phyloP scores from a whole-genome alignment of 2,329 filamentous ascomycete species.

The Pestalotiopsis sp. region DNA sequence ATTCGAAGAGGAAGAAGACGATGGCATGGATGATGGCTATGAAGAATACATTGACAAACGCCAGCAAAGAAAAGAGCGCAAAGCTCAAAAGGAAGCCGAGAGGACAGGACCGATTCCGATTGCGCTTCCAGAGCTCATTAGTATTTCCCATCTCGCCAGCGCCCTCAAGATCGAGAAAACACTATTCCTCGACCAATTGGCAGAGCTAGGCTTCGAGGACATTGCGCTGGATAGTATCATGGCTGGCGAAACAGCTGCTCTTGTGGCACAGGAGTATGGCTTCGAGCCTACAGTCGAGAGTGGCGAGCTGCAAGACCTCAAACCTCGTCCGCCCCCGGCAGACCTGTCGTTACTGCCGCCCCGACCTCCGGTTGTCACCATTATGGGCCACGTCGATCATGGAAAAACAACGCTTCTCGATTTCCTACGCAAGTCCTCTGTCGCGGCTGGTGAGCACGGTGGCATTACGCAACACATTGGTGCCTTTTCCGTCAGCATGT shows the following conservation, averaged over 20 bases:
- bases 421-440: slow-evolving; percentile 88
- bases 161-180: slow-evolving; percentile 72
- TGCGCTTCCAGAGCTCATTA: slow-evolving; percentile 88
- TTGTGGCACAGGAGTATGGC: slow-evolving; percentile 91
- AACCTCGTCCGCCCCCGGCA: slow-evolving; percentile 67
- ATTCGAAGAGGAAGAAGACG: slow-evolving; percentile 1
- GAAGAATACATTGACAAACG: slow-evolving; percentile 46
- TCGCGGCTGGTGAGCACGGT: slow-evolving; percentile 89
- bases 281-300: slow-evolving; percentile 80
- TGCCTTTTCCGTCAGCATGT: slow-evolving; percentile 89
- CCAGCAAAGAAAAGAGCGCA: slow-evolving; percentile 40
- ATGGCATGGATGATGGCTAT: slow-evolving; percentile 21
- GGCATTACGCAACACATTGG: slow-evolving; percentile 99
- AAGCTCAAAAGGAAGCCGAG: slow-evolving; percentile 41
- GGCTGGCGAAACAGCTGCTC: slow-evolving; percentile 85
- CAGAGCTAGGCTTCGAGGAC: slow-evolving; percentile 88
- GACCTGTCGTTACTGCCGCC: slow-evolving; percentile 70
- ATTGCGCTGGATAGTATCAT: slow-evolving; percentile 82
- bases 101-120: slow-evolving; percentile 58
- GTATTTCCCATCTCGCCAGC: slow-evolving; percentile 78
- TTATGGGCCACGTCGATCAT: slow-evolving; percentile 99
- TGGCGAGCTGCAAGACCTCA: slow-evolving; percentile 70
- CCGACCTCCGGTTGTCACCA: slow-evolving; percentile 92
- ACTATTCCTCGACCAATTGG: slow-evolving; percentile 74
- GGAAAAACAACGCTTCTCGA: slow-evolving; percentile 97